Evolutionary conservation across 805 yeast species (phyloP).

Genomic region (Candida sithepensis): DNA sequence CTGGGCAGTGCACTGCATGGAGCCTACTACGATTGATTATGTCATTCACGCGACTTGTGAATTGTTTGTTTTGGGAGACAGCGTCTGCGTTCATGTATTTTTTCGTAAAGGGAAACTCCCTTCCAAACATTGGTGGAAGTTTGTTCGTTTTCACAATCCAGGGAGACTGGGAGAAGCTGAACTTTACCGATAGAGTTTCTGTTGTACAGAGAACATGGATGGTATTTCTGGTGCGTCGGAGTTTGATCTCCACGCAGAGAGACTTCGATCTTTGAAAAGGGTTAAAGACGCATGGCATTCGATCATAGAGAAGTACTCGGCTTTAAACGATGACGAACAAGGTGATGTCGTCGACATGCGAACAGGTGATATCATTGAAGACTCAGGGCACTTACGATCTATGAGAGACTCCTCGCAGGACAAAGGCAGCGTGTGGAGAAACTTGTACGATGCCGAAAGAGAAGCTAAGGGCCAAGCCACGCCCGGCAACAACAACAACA

Average conservation of each 20-base stretch:
- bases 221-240: neutral
- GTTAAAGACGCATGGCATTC: slow-evolving; percentile 41
- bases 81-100: too few relatives aligned
- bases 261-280: slow-evolving; percentile 17
- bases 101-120: too few relatives aligned
- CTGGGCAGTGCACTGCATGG: too few relatives aligned
- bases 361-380: slow-evolving; percentile 61
- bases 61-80: neutral
- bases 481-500: too few relatives aligned
- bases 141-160: too few relatives aligned
- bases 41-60: slow-evolving; percentile 1
- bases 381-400: slow-evolving; percentile 66
- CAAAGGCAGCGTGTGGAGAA: slow-evolving; percentile 37
- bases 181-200: neutral
- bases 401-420: slow-evolving; percentile 25
- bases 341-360: slow-evolving; percentile 64
- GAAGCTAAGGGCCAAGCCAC: neutral
- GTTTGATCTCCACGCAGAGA: slow-evolving; percentile 2
- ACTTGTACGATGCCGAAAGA: slow-evolving; percentile 29
- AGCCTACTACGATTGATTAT: neutral
- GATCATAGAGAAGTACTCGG: slow-evolving; percentile 49
- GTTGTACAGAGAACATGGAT: neutral
- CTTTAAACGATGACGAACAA: slow-evolving; percentile 44
- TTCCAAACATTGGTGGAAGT: too few relatives aligned
- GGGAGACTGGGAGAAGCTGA: too few relatives aligned